Evolutionary conservation across 805 yeast genomes (phyloP).

Genomic region (Candida nonsorbophila): DNA sequence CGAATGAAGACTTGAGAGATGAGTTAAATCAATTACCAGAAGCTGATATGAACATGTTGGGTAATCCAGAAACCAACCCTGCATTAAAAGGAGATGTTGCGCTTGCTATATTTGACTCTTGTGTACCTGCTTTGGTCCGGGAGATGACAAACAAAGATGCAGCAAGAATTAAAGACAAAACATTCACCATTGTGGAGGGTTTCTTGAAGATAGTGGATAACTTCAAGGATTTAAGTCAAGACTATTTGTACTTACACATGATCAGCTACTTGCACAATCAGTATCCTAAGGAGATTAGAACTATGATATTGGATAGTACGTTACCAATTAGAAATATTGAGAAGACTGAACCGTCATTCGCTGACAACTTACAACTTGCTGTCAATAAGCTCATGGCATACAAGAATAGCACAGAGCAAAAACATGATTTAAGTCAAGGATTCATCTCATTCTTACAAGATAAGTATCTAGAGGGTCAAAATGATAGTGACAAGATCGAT

Average conservation of each 20-base stretch:
- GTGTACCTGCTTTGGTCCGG: slow-evolving; percentile 25
- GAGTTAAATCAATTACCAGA: slow-evolving; percentile 76
- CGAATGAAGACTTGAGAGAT: slow-evolving; percentile 54
- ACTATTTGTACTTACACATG: slow-evolving; percentile 61
- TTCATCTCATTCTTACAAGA: slow-evolving; percentile 18
- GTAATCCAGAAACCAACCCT: slow-evolving; percentile 76
- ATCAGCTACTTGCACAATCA: slow-evolving; percentile 46
- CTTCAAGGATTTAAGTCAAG: slow-evolving; percentile 65
- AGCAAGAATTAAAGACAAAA: slow-evolving; percentile 30
- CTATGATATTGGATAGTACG: slow-evolving; percentile 51
- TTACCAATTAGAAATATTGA: slow-evolving; percentile 57
- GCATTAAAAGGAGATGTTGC: slow-evolving; percentile 54
- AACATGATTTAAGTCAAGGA: slow-evolving; percentile 28
- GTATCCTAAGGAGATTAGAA: slow-evolving; percentile 33
- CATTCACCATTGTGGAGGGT: slow-evolving; percentile 31
- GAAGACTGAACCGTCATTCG: slow-evolving; percentile 39
- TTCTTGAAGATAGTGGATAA: slow-evolving; percentile 60
- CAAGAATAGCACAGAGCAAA: slow-evolving; percentile 35
- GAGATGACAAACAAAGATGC: no score
- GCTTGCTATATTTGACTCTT: slow-evolving; percentile 33
- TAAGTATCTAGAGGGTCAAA: slow-evolving; percentile 17
- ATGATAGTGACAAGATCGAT: slow-evolving; percentile 19
- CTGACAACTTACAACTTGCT: slow-evolving; percentile 58
- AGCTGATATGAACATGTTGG: slow-evolving; percentile 78
- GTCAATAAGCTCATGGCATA: slow-evolving; percentile 69